Percentiles rank a stretch among this genome's conserved stretches.
phyloP scores from a whole-genome alignment of 2,329 filamentous ascomycete genomes.

The Colletotrichum gigasporum region DNA sequence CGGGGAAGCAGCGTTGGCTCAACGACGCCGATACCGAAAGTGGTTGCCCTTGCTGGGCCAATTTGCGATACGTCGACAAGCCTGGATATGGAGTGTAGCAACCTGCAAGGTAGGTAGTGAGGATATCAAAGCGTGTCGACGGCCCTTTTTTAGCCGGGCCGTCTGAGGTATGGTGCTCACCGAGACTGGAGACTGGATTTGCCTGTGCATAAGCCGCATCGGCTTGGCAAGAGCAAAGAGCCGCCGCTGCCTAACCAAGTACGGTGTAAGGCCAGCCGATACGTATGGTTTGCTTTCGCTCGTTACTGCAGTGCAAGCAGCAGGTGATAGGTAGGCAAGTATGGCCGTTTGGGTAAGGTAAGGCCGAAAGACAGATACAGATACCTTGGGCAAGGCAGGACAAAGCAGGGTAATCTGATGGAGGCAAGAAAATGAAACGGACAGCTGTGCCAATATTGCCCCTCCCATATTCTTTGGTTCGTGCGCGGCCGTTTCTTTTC shows the following conservation, averaged over 20 bases:
- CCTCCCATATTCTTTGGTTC: neutral
- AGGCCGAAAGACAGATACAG: too few species aligned
- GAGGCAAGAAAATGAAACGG: neutral
- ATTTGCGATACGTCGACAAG: too few species aligned
- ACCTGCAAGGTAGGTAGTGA: too few species aligned
- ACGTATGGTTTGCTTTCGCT: neutral
- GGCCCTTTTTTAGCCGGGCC: too few species aligned
- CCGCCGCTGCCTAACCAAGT: neutral
- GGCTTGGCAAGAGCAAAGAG: constrained; percentile 2
- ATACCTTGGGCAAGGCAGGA: too few species aligned
- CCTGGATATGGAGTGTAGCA: too few species aligned
- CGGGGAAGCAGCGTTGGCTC: constrained; percentile 1
- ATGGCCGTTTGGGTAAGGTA: too few species aligned
- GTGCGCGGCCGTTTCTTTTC: neutral
- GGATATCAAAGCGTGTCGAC: too few species aligned
- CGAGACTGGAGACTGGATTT: neutral
- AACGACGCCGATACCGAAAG: neutral
- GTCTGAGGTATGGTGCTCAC: too few species aligned
- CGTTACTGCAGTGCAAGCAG: neutral
- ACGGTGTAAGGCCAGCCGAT: neutral
- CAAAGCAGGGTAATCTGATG: neutral
- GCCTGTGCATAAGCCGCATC: neutral
- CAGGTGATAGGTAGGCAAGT: too few species aligned
- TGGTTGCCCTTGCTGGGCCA: too few species aligned
- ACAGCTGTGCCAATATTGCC: neutral